These are phyloP conservation scores for Populus euphratica DNA, from an alignment of 345 rosid genomes.

Conservation along the genomic window DNA sequence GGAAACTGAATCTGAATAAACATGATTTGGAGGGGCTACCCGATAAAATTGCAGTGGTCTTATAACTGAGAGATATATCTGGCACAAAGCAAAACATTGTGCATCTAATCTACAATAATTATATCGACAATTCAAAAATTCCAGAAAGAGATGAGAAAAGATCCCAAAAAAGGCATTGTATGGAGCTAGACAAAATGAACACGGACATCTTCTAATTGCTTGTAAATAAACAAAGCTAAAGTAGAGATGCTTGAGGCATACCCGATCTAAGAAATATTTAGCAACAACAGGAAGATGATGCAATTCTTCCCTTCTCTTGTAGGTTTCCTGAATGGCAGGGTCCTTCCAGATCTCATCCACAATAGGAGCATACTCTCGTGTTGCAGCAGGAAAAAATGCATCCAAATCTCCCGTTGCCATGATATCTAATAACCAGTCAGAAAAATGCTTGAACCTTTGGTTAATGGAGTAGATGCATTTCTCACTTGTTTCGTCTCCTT, in stretches of 20 bases:
- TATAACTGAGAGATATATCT: background rate
- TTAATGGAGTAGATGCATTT: slow-evolving; percentile 50
- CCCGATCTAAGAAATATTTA: slow-evolving; percentile 54
- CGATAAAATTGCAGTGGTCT: no score
- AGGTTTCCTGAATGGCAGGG: slow-evolving; percentile 61
- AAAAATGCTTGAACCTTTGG: slow-evolving; percentile 50
- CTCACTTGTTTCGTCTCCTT: slow-evolving; percentile 22
- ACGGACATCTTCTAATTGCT: background rate
- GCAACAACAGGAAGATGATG: slow-evolving; percentile 48
- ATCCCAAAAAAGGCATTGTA: background rate
- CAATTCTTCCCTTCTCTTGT: slow-evolving; percentile 52
- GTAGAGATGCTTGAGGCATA: slow-evolving; percentile 12
- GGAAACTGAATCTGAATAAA: no score
- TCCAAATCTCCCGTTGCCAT: slow-evolving; percentile 60
- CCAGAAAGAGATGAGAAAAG: background rate
- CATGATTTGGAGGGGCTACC: no score
- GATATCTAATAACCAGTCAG: slow-evolving; percentile 58
- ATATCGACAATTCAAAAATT: background rate
- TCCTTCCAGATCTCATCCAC: slow-evolving; percentile 61
- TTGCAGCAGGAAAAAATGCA: slow-evolving; percentile 68
- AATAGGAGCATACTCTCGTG: slow-evolving; percentile 61
- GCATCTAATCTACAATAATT: background rate
- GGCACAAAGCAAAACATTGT: background rate
- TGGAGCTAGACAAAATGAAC: background rate
- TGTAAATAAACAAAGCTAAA: background rate